phyloP scores from a whole-genome alignment of 345 rosid species.

The Eucalyptus viminalis region DNA sequence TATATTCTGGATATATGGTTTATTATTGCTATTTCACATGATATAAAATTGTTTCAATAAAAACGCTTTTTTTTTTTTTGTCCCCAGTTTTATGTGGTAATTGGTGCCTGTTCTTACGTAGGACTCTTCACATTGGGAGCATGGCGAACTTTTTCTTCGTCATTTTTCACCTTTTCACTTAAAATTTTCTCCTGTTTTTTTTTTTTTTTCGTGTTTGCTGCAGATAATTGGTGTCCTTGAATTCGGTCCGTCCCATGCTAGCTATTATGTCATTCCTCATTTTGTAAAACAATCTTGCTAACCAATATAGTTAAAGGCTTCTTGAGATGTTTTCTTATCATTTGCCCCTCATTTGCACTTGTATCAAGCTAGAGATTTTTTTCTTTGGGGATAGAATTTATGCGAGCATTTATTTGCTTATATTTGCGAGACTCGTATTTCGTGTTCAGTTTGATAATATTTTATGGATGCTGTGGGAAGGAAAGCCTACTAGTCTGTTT shows the following conservation, averaged over 20 bases:
- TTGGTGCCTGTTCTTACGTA: neutral
- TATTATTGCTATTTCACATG: neutral
- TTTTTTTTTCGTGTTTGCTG: neutral
- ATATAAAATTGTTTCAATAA: neutral
- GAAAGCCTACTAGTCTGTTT: too few species aligned
- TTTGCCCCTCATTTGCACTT: neutral
- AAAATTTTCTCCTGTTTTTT: neutral
- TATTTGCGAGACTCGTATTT: neutral
- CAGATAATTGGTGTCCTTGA: slow-evolving; percentile 90
- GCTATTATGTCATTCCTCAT: neutral
- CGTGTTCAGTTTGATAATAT: neutral
- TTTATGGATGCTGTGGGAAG: neutral
- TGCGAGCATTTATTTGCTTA: neutral
- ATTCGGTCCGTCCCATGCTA: slow-evolving; percentile 57
- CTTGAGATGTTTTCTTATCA: neutral
- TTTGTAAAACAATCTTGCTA: neutral
- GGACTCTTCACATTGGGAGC: neutral
- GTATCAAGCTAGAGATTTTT: neutral
- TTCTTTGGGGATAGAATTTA: neutral
- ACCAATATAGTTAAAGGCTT: neutral
- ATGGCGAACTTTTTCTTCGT: neutral
- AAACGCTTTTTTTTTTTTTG: neutral
- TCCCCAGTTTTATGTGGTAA: too few species aligned
- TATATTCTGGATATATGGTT: neutral
- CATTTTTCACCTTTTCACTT: neutral